Percentiles rank a stretch among this genome's conserved stretches.
These are phyloP conservation scores for Penicillium egyptiacum DNA, from an alignment of 495 filamentous ascomycete genomes.

Conservation along the genomic window DNA sequence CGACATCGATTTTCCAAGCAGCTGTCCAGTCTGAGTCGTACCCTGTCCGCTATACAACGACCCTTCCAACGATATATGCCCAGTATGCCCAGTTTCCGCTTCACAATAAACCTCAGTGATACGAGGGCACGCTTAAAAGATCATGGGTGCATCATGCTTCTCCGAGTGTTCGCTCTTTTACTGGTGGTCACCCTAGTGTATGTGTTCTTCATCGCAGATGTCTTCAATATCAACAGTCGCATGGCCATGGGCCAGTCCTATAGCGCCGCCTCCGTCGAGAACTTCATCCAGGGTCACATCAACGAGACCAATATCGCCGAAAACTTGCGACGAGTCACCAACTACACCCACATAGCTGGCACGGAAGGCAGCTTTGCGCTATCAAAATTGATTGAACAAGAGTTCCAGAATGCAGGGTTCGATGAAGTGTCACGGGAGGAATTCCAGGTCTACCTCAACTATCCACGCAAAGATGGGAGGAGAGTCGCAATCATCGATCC, in stretches of 20 bases:
- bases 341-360: conserved; percentile 84
- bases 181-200: conserved; percentile 76
- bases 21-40: conserved; percentile 53
- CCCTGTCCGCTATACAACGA: conserved; percentile 55
- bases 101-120: conserved; percentile 36
- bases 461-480: conserved; percentile 73
- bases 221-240: conserved; percentile 58
- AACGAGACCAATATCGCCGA: conserved; percentile 67
- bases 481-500: conserved; percentile 81
- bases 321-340: conserved; percentile 68
- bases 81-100: conserved; percentile 26
- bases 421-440: conserved; percentile 71
- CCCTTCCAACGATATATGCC: conserved; percentile 54
- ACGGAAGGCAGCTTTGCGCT: conserved; percentile 84
- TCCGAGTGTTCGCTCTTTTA: conserved; percentile 70
- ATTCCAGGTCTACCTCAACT: conserved; percentile 90
- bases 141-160: conserved; percentile 59
- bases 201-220: conserved; percentile 76
- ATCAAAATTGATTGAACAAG: conserved; percentile 74
- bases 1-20: conserved; percentile 54
- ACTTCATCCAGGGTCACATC: conserved; percentile 68
- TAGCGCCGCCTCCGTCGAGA: conserved; percentile 61
- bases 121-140: conserved; percentile 31
- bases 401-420: conserved; percentile 67
- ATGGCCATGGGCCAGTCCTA: conserved; percentile 46